Conservation (phyloP, 371 early-diverging fungal genomes). For the Mucor indicus region DNA sequence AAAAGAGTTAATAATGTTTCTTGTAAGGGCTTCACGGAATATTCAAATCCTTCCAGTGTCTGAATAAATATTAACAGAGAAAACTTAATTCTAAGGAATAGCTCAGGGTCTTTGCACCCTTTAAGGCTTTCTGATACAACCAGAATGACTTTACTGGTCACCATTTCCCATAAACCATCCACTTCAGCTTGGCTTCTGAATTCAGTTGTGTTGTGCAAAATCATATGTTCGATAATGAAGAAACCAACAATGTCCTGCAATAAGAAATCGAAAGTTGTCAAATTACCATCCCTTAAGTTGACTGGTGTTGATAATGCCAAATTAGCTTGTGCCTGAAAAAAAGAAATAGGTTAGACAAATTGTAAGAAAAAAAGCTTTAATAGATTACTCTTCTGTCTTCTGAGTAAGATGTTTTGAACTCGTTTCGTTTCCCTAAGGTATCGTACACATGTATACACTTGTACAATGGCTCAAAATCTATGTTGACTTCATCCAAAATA, state of each 20-base stretch:
- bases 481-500: conserved; percentile 65
- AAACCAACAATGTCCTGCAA: conserved; percentile 93
- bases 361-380: conserved; percentile 5
- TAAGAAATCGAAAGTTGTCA: conserved; percentile 68
- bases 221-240: conserved; percentile 91
- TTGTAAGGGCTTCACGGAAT: conserved; percentile 48
- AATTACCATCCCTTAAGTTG: conserved; percentile 60
- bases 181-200: conserved; percentile 88
- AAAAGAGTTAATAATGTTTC: conserved; percentile 70
- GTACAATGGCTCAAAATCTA: conserved; percentile 94
- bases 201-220: conserved; percentile 85
- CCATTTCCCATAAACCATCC: conserved; percentile 88
- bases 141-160: conserved; percentile 73
- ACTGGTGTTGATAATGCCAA: conserved; percentile 63
- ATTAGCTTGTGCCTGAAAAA: conserved; percentile 78
- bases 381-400: conserved; percentile 77
- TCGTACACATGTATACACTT: conserved; percentile 94
- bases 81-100: conserved; percentile 76
- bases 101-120: conserved; percentile 74
- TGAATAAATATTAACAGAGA: conserved; percentile 81
- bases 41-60: conserved; percentile 73
- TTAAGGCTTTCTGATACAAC: conserved; percentile 78
- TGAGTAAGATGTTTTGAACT: conserved; percentile 86
- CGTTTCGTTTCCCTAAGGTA: conserved; percentile 81
- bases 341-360: neutral